Evolutionary conservation across 257 asterid genomes (phyloP).

Genomic region (Petrea volubilis): DNA sequence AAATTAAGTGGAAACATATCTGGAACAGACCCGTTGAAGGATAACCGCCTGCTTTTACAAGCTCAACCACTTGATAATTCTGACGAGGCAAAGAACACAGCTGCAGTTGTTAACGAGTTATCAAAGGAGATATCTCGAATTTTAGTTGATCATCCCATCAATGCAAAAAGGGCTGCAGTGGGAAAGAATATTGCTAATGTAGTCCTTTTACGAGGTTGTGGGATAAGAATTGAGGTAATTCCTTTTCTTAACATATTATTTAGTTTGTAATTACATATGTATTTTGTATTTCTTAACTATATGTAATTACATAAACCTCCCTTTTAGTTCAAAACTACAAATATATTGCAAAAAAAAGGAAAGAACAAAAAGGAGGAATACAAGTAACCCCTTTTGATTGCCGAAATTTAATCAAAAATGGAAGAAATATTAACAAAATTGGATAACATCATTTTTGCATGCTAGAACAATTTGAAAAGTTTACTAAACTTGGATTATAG

Average conservation of each 20-base stretch:
- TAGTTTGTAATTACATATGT: constrained; percentile 4
- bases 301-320: too few species aligned
- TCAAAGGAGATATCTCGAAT: constrained; percentile 84
- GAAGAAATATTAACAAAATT: too few species aligned
- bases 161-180: constrained; percentile 71
- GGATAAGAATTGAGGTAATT: constrained; percentile 93
- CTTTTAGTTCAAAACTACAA: too few species aligned
- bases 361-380: too few species aligned
- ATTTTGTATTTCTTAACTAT: too few species aligned
- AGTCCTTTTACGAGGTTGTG: constrained; percentile 95
- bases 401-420: too few species aligned
- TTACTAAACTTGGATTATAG: too few species aligned
- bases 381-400: too few species aligned
- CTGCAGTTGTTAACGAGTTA: constrained; percentile 81
- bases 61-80: constrained; percentile 88
- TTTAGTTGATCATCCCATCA: constrained; percentile 75
- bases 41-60: constrained; percentile 78
- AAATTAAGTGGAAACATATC: constrained; percentile 94
- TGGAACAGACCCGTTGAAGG: constrained; percentile 96
- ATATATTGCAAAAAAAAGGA: too few species aligned
- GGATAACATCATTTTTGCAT: too few species aligned
- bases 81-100: constrained; percentile 82
- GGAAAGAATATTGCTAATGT: constrained; percentile 87
- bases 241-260: too few species aligned
- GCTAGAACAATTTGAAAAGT: too few species aligned